Conservation (phyloP, 306 rosid species). For the Astragalus glycyphyllos region DNA sequence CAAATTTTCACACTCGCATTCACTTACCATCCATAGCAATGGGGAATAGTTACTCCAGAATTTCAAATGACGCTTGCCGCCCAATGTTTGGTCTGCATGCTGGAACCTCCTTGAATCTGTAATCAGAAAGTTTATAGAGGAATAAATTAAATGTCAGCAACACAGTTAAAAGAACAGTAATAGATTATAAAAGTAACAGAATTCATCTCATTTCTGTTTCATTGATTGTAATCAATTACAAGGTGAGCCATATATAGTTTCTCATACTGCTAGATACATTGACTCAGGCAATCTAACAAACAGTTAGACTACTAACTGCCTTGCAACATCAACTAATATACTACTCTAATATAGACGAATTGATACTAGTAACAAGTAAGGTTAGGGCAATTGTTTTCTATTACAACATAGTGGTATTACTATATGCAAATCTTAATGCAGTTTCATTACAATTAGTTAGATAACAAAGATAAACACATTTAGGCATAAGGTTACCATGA, state of each 20-base stretch:
- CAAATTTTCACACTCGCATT: background rate
- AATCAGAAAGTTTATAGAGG: background rate
- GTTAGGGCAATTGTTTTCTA: too few species aligned
- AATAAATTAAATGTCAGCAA: background rate
- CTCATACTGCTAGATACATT: too few species aligned
- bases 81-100: slow-evolving; percentile 52
- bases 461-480: background rate
- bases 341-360: too few species aligned
- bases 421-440: background rate
- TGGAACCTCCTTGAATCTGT: slow-evolving; percentile 73
- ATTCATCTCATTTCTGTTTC: too few species aligned
- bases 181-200: background rate
- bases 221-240: background rate
- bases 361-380: too few species aligned
- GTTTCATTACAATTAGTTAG: background rate
- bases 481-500: slow-evolving; percentile 53
- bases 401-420: background rate
- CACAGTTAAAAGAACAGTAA: background rate
- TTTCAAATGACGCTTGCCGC: slow-evolving; percentile 67
- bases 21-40: slow-evolving; percentile 66
- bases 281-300: too few species aligned
- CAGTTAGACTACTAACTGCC: too few species aligned
- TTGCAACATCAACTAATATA: too few species aligned
- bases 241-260: too few species aligned
- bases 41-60: slow-evolving; percentile 57